A percentile compares a stretch with the other conserved stretches of the same genome.
These are phyloP conservation scores for Hsuehochloa calcarea DNA, from an alignment of 176 grass and related monocot species.

Conservation along the genomic window DNA sequence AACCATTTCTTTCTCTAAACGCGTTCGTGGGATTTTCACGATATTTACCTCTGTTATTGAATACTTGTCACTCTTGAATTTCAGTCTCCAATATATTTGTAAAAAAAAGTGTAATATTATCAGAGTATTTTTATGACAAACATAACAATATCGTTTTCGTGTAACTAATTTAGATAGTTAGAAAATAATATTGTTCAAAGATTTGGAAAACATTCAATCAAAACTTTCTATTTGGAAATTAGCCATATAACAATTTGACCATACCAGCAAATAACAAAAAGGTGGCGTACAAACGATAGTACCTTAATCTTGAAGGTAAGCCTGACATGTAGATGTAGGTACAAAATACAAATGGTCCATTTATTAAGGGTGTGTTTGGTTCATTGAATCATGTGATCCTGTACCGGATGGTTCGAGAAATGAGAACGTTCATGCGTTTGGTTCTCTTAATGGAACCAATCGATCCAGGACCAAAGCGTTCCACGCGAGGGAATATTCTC, in stretches of 20 bases:
- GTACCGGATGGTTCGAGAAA: no score
- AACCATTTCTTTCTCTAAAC: not conserved
- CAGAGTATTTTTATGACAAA: not conserved
- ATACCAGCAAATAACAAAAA: not conserved
- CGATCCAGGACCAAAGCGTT: no score
- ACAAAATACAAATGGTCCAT: not conserved
- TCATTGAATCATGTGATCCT: no score
- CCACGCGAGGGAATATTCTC: no score
- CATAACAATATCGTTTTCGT: not conserved
- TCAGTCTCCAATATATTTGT: not conserved
- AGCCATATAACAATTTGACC: not conserved
- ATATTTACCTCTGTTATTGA: not conserved
- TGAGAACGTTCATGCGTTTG: no score
- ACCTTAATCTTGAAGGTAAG: not conserved
- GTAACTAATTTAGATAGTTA: not conserved
- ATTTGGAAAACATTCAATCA: not conserved
- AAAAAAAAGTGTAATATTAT: not conserved
- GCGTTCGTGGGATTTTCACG: not conserved
- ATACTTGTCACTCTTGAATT: not conserved
- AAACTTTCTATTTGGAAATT: not conserved
- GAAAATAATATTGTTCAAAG: not conserved
- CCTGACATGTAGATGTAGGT: not conserved
- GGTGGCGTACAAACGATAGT: not conserved
- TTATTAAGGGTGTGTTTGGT: no score
- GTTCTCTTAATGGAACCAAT: no score